Conservation (phyloP, 202 grass and related monocot species). For the Setaria italica region DNA sequence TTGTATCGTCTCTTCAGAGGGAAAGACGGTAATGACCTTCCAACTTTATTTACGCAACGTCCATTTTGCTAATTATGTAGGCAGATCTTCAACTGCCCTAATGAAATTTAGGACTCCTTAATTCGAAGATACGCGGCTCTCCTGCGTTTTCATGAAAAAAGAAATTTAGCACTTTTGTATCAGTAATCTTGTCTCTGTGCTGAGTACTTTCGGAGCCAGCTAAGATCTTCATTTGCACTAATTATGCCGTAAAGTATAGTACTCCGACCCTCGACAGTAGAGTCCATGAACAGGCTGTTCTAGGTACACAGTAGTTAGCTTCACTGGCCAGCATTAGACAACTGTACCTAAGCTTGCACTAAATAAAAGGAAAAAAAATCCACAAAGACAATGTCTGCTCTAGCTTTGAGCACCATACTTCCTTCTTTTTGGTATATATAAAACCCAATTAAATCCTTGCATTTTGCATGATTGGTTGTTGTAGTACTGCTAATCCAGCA, state of each 20-base stretch:
- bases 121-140: too few species aligned
- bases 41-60: background rate
- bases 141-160: background rate
- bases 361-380: background rate
- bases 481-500: background rate
- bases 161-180: too few species aligned
- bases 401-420: background rate
- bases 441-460: background rate
- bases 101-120: too few species aligned
- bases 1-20: background rate
- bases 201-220: too few species aligned
- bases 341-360: slow-evolving; percentile 5
- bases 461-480: background rate
- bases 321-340: background rate
- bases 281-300: slow-evolving; percentile 21
- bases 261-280: background rate
- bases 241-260: too few species aligned
- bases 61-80: too few species aligned
- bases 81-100: too few species aligned
- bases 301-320: background rate
- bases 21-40: background rate
- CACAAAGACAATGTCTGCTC: background rate
- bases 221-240: background rate
- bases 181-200: too few species aligned
- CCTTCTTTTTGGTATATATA: background rate